Base-by-base conservation (phyloP, 163 green algal genomes). In the Scenedesmus sp. region DNA sequence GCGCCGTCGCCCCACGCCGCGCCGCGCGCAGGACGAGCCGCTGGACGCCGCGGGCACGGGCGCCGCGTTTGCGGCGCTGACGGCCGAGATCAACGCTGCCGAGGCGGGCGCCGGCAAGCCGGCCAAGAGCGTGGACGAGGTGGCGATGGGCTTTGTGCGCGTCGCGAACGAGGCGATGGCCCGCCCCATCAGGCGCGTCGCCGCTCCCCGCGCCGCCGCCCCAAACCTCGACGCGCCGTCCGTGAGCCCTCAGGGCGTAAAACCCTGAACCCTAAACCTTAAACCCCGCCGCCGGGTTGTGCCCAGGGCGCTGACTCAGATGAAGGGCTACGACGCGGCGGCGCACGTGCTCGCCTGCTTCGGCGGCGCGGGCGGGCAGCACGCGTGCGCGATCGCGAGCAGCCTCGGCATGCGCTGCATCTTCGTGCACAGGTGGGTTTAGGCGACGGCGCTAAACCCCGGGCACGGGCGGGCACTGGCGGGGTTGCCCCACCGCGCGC, bases 81-180 rank as follows among this genome's bases (percentile, higher is more conserved):
- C 91, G 0, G 51, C 81, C 0, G 44, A 88, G 20, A 87, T 98
- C 28, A 97, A 97, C 69, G 78, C 53, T 2, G 62, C 93, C 36
- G 85, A 85, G 22, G 64, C 42, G 14, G 51, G 63, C 1, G 63
- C 48, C 0, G 83, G 86, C 56, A 70, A 69, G 51, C 39, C 75
- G 4, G 13, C 66, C 34, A 92, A 93, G 78, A 89, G 18, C 24
- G 60, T 90, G 4, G 91, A 97, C 54, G 89, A 95, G 74, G 90
- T 98, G 70, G 93, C 94, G 10, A 92, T 97, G 89, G 94, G 96
- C 2, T 99, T 97, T 66, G 75, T 99, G 20, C 53, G 76, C 2
- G 96, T 99, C 44, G 96, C 96, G 24, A 98, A 98, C 67, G 96
- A 99, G 85, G 88, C 95, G 13, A 99, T 99, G 96, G 98, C 93